Base-by-base conservation (phyloP, 306 rosid species). In the Rubus parviflorus region DNA sequence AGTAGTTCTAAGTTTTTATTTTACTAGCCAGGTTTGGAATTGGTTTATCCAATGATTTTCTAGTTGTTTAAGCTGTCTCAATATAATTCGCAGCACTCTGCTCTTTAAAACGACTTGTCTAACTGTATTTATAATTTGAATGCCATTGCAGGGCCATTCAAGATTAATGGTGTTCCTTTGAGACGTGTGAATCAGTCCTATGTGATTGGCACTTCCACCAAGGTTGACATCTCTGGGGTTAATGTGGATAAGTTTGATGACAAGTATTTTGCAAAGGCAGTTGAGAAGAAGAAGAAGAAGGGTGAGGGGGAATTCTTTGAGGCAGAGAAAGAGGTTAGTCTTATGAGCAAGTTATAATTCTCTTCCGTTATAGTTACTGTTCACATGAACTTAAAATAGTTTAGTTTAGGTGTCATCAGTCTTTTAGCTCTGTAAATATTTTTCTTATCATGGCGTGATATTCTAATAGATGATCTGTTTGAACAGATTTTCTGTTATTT, bases 101-200 rank as follows among this genome's bases (percentile, higher is more conserved):
- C 53, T 73, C 20, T 14, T 14, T n/a, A 6, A 8, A 3, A 16
- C 14, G 22, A 54, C 47, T 1, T 49, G 9, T 70, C 49, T 8
- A 17, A 73, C n/a, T 40, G 42, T 73, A 43, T 13, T 17, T 22
- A 25, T 25, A 60, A 57, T 13, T 66, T 25, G 70, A 68, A 13
- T 63, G 52, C 14, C 15, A 10, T 63, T 42, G 54, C 67, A 84
- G 84, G 87, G 42, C 84, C 87, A 22, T 84, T 80, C 73, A 84
- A 73, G 57, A 37, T 84, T 19, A 84, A 77, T 61, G 87, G 87
- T 70, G 84, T 84, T 68, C 82, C 87, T 2, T 69, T 80, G 71
- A 84, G 84, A 73, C 82, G 84, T 10, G 84, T 84, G 77, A 84
- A 84, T 66, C 87, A 84, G 48, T 43, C 84, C 17, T 84, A 80